Base-by-base conservation (phyloP, 2,329 filamentous ascomycete species). In the Ophiocordyceps sinensis region DNA sequence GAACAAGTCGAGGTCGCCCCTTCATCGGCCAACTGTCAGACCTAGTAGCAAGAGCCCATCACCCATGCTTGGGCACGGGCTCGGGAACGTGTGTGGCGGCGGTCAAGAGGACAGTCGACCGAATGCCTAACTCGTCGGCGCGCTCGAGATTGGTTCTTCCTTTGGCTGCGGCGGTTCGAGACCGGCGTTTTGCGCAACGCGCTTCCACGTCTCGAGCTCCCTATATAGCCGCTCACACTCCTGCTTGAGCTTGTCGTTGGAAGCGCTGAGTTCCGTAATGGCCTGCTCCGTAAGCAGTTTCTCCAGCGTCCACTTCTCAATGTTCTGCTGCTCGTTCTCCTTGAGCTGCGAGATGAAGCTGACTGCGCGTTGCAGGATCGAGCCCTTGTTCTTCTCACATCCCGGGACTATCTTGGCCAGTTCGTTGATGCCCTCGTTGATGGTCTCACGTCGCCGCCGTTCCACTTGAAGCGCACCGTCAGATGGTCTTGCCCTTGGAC, bases 371-470 rank as follows among this genome's bases (percentile, higher is more conserved):
- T 93, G 85, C 31, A 98, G 69, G 48, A 98, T 96, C 3, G 87
- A 93, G 1, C 91, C 91, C 64, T 98, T 98, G 69, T 98, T 96
- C 71, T 96, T 98, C 64, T 98, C 91, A 54, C 89, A 95, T 13
- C 87, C 87, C 0, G 91, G 91, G 0, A 98, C 91, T 49, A 98
- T 94, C 66, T 95, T 96, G 50, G 89, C 85, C 28, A 98, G 76
- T 62, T 96, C 91, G 56, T 95, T 96, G 52, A 98, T 98, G 39
- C 91, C 91, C 63, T 98, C 91, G 50, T 98, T 98, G 60, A 98
- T 98, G 0, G 91, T 95, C 64, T 98, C 91, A 47, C 91, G 85
- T 36, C 91, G 86, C 44, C 91, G 85, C 45, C 91, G 86, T 65
- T 98, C 91, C 46, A 98, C 91, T 96, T 41, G 13, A 37, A 30